These are phyloP conservation scores for Trametes sanguinea DNA, from an alignment of 768 basidiomycete species.

Conservation along the genomic window DNA sequence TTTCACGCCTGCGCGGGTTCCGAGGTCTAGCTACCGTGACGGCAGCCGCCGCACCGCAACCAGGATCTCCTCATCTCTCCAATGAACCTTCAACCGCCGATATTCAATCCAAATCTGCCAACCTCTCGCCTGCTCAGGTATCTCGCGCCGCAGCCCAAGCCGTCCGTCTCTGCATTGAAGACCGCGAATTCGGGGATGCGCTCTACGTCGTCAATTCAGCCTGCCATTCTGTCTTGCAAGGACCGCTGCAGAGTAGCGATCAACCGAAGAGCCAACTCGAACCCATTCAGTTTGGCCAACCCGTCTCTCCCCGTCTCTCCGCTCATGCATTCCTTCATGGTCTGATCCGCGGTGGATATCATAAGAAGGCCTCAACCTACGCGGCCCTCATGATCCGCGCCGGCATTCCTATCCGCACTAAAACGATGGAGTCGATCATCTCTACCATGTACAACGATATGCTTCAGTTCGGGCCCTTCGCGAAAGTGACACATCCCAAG, in stretches of 20 bases:
- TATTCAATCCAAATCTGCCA: background rate
- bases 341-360: slow-evolving; percentile 54
- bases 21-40: background rate
- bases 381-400: slow-evolving; percentile 54
- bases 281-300: slow-evolving; percentile 49
- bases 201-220: slow-evolving; percentile 61
- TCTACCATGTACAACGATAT: slow-evolving; percentile 25
- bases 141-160: slow-evolving; percentile 50
- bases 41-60: background rate
- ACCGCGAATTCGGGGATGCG: slow-evolving; percentile 49
- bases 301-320: slow-evolving; percentile 59
- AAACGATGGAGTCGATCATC: slow-evolving; percentile 47
- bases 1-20: background rate
- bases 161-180: slow-evolving; percentile 47
- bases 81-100: background rate
- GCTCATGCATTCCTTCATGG: slow-evolving; percentile 67
- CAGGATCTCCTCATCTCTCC: background rate
- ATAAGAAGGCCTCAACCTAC: slow-evolving; percentile 49
- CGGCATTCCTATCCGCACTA: slow-evolving; percentile 50
- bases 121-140: slow-evolving; percentile 28
- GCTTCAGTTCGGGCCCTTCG: slow-evolving; percentile 23
- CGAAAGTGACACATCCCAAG: slow-evolving; percentile 22
- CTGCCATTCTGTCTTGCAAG: slow-evolving; percentile 39
- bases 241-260: slow-evolving; percentile 16
- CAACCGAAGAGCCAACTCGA: slow-evolving; percentile 34